phyloP scores from a whole-genome alignment of 2,329 filamentous ascomycete genomes.

The Zymoseptoria passerinii region DNA sequence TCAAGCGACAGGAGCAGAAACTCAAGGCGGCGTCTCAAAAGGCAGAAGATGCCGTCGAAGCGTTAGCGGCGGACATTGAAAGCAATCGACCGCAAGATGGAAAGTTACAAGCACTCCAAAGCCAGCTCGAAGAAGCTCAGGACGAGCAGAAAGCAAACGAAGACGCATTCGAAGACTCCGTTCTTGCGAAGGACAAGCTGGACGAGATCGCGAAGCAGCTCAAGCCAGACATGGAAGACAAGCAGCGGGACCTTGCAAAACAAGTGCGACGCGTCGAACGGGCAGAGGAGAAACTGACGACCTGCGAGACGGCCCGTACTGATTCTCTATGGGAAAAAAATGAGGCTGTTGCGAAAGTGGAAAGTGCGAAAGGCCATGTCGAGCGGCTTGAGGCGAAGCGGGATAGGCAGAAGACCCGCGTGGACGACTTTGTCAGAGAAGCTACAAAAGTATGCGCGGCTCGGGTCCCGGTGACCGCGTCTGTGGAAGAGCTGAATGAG shows the following conservation, averaged over 20 bases:
- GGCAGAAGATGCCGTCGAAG: constrained; percentile 54
- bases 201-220: constrained; percentile 28
- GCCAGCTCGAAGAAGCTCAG: constrained; percentile 49
- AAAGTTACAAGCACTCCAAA: constrained; percentile 35
- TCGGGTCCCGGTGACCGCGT: constrained; percentile 25
- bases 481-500: constrained; percentile 23
- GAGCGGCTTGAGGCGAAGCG: constrained; percentile 23
- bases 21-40: constrained; percentile 51
- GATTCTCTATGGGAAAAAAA: constrained; percentile 37
- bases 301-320: constrained; percentile 27
- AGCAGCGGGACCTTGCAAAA: constrained; percentile 21
- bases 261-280: constrained; percentile 22
- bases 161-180: constrained; percentile 43
- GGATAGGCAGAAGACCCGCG: constrained; percentile 21
- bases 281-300: constrained; percentile 25
- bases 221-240: constrained; percentile 28
- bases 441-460: constrained; percentile 19
- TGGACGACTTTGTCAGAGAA: constrained; percentile 19
- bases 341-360: constrained; percentile 22
- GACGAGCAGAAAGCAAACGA: constrained; percentile 37
- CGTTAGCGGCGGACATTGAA: constrained; percentile 58
- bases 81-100: constrained; percentile 55
- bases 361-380: constrained; percentile 27
- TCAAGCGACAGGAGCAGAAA: constrained; percentile 40
- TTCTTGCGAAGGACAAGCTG: constrained; percentile 37